Base-by-base conservation (phyloP, 73 alveolate species). In the Paramecium octaurelia region DNA sequence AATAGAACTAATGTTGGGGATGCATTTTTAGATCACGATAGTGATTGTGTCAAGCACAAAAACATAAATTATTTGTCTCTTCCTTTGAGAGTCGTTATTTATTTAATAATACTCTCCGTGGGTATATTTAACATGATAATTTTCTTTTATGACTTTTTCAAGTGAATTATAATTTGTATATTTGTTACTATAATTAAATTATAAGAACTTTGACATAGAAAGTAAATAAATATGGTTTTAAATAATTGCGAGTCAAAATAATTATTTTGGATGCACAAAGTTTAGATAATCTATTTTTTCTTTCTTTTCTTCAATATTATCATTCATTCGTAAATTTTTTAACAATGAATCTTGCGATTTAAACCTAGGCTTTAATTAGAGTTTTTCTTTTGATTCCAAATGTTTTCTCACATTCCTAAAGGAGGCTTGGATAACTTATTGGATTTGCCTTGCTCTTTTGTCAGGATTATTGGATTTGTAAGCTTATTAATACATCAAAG, bases 401-500 rank as follows among this genome's bases (percentile, higher is more conserved):
- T 75, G 35, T 10, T 42, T 75, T 42, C 60, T 16, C 2, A 75
- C 88, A 75, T 75, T 75, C 40, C 88, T 75, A 11, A 75, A 75
- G 3, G 88, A 75, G 3, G 88, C 88, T 42, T 35, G 27, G 1
- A 75, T 75, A 9, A 75, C 69, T 42, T 75, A 38, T 75, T 75
- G 14, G 6, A 75, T 75, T 75, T 75, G 27, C 12, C 46, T 75
- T 11, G 88, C 88, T 20, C 46, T 75, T 75, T 75, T 75, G 18
- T 75, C 88, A 8, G 88, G 88, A 75, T 75, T 75, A 35, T 75
- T 42, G 14, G 58, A 75, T 20, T 75, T 75, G 42, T 75, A 75
- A 21, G 88, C 88, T 36, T 75, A 42, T 42, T 75, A 42, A 75
- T 75, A 75, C 88, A 75, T 75, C 21, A 75, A 75, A 21, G 88